A percentile compares a stretch with the other conserved stretches of the same genome.
Conservation (phyloP, 306 rosid species). For the Ormosia emarginata region DNA sequence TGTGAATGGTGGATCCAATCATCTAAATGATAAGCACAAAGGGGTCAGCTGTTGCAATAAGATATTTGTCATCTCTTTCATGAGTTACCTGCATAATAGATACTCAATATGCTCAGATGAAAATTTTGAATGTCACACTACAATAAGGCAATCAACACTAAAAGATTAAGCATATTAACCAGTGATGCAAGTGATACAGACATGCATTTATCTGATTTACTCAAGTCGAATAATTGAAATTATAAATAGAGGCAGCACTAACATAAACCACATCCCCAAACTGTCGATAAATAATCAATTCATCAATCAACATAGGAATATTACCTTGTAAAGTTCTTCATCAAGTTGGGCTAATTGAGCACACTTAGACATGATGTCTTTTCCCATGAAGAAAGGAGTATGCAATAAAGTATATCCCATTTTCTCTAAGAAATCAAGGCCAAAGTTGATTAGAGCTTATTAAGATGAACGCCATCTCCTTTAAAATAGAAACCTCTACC, state of each 20-base stretch:
- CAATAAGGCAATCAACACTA: not conserved
- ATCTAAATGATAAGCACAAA: conserved; percentile 79
- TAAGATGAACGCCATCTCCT: conserved; percentile 90
- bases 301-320: not conserved
- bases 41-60: conserved; percentile 98
- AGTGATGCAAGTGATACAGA: not conserved
- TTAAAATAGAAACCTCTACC: conserved; percentile 94
- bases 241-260: not conserved
- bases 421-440: conserved; percentile 76
- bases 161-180: not conserved
- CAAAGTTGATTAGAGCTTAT: conserved; percentile 89
- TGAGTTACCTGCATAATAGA: conserved; percentile 71
- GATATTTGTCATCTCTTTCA: conserved; percentile 95
- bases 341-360: conserved; percentile 97
- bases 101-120: not conserved
- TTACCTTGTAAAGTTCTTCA: conserved; percentile 95
- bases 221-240: not conserved
- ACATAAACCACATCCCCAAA: not conserved
- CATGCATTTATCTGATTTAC: not conserved
- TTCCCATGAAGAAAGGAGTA: conserved; percentile 94
- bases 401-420: conserved; percentile 71
- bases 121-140: not conserved
- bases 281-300: too few relatives aligned
- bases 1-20: conserved; percentile 97
- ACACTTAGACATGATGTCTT: conserved; percentile 91